Percentiles rank a stretch among this genome's conserved stretches.
Conservation (phyloP, 2,329 filamentous ascomycete genomes). For the Proliferodiscus dingleyae region DNA sequence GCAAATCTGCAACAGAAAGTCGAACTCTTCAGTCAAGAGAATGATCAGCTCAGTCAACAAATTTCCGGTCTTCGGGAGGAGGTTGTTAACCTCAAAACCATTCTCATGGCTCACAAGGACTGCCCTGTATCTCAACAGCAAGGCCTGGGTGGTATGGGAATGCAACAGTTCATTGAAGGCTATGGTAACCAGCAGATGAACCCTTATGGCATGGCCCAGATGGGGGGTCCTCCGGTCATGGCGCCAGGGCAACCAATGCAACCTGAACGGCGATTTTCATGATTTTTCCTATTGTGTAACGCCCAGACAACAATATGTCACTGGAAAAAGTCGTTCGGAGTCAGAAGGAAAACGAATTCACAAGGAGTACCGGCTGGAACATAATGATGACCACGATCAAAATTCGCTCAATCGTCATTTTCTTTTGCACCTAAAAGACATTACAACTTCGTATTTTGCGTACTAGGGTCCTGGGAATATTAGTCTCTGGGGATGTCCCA, state of each 20-base stretch:
- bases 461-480: too few relatives aligned
- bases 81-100: conserved; percentile 88
- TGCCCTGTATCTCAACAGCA: conserved; percentile 90
- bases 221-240: conserved; percentile 21
- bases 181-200: conserved; percentile 21
- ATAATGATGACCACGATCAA: background rate
- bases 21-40: conserved; percentile 86
- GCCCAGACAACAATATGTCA: too few relatives aligned
- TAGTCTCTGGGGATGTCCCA: too few relatives aligned
- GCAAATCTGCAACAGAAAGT: conserved; percentile 92
- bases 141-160: conserved; percentile 40
- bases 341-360: background rate
- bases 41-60: conserved; percentile 78
- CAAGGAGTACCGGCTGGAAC: background rate
- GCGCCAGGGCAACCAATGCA: conserved; percentile 14
- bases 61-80: conserved; percentile 85
- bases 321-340: too few relatives aligned
- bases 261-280: conserved; percentile 18
- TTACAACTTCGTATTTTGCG: too few relatives aligned
- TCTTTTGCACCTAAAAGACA: background rate
- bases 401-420: background rate
- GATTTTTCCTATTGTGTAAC: conserved; percentile 8
- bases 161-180: conserved; percentile 41
- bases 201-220: conserved; percentile 25
- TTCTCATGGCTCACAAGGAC: conserved; percentile 91